phyloP scores from a whole-genome alignment of 345 rosid species.

The Chamaenerion angustifolium region DNA sequence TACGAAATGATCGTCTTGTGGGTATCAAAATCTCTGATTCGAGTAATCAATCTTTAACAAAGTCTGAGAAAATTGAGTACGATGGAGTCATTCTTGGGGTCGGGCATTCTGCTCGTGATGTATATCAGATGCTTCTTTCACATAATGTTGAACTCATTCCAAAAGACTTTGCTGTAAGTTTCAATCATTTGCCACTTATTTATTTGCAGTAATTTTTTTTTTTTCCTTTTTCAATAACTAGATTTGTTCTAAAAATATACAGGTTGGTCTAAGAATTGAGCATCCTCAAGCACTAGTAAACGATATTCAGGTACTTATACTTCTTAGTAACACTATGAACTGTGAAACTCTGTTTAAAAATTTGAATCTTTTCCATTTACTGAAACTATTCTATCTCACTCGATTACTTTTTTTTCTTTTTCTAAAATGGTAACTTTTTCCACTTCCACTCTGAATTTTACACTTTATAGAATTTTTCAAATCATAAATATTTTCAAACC shows the following conservation, averaged over 20 bases:
- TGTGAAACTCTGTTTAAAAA: no score
- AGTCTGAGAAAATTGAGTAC: constrained; percentile 26
- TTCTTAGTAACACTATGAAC: no score
- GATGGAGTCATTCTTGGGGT: constrained; percentile 87
- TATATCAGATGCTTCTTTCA: constrained; percentile 81
- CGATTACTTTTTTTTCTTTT: no score
- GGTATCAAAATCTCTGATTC: constrained; percentile 66
- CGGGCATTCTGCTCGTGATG: constrained; percentile 96
- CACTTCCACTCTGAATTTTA: background rate
- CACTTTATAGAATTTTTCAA: background rate
- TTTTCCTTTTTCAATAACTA: background rate
- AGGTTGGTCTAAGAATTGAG: constrained; percentile 94
- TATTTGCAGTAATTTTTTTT: background rate
- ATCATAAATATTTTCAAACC: no score
- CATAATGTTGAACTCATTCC: constrained; percentile 62
- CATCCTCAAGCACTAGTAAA: constrained; percentile 95
- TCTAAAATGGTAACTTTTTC: constrained; percentile 3
- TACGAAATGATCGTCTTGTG: constrained; percentile 45
- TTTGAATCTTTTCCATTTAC: no score
- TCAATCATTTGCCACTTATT: background rate
- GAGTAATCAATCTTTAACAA: constrained; percentile 19
- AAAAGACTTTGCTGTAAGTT: constrained; percentile 85
- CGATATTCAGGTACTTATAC: constrained; percentile 46
- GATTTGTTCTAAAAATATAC: constrained; percentile 1
- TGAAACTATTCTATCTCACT: no score